Evolutionary conservation across 805 yeast genomes (phyloP).

Genomic region (Kazachstania africana): DNA sequence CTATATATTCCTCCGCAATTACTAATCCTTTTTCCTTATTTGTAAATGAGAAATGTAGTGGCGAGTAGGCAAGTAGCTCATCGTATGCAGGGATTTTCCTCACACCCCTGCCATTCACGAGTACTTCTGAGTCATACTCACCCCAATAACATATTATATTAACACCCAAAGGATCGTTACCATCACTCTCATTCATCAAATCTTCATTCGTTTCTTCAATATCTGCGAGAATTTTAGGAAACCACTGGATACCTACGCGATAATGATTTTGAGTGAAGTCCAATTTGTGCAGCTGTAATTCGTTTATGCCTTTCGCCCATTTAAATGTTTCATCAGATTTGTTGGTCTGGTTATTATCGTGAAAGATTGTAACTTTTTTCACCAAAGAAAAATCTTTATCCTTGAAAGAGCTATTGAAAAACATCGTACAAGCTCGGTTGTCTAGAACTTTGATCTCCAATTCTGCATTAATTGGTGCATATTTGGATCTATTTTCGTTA

Average conservation of each 20-base stretch:
- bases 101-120: constrained; percentile 28
- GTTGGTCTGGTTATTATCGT: constrained; percentile 17
- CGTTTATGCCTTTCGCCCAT: constrained; percentile 50
- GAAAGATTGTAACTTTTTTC: constrained; percentile 43
- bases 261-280: constrained; percentile 42
- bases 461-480: constrained; percentile 56
- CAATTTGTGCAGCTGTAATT: constrained; percentile 51
- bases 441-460: constrained; percentile 44
- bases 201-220: constrained; percentile 19
- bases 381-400: constrained; percentile 43
- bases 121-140: constrained; percentile 42
- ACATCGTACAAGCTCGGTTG: constrained; percentile 53
- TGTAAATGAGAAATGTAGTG: constrained; percentile 51
- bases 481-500: constrained; percentile 35
- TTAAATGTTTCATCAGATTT: constrained; percentile 29
- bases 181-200: constrained; percentile 14
- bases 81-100: constrained; percentile 57
- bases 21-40: constrained; percentile 62
- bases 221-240: constrained; percentile 42
- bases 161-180: constrained; percentile 38
- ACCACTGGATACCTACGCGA: constrained; percentile 65
- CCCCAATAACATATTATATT: constrained; percentile 67
- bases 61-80: constrained; percentile 59
- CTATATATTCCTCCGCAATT: constrained; percentile 39
- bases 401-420: constrained; percentile 41